Conservation (phyloP, 208 protist species). For the Crithidia bombi region DNA sequence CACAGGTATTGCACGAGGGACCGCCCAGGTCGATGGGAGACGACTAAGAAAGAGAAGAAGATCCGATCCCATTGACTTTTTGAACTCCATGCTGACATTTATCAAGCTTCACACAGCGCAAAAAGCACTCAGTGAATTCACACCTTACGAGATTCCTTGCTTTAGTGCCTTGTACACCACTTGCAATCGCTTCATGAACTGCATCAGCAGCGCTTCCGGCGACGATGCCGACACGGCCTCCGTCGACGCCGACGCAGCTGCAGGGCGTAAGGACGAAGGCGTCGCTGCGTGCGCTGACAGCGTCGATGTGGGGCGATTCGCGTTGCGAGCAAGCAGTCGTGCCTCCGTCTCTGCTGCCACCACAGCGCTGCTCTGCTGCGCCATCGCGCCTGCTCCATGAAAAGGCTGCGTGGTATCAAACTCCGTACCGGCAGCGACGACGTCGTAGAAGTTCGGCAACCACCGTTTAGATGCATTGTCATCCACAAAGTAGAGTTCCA, state of each 20-base stretch:
- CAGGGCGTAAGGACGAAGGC: not conserved
- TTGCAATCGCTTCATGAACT: constrained; percentile 69
- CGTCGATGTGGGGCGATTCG: constrained; percentile 15
- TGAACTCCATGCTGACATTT: too few species aligned
- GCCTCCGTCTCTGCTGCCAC: not conserved
- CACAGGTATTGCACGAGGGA: too few species aligned
- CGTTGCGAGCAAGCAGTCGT: constrained; percentile 10
- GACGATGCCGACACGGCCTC: not conserved
- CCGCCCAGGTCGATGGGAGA: too few species aligned
- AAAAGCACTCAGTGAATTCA: too few species aligned
- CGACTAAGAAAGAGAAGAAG: too few species aligned
- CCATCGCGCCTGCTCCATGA: too few species aligned
- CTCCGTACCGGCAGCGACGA: constrained; percentile 62
- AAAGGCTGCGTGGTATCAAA: constrained; percentile 49
- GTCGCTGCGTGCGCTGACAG: constrained; percentile 6
- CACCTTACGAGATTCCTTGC: constrained; percentile 69
- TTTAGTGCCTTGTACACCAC: constrained; percentile 79
- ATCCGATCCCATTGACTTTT: too few species aligned
- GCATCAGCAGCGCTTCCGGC: constrained; percentile 34
- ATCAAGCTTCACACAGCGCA: too few species aligned
- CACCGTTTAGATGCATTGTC: constrained; percentile 62
- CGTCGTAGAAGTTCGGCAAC: constrained; percentile 77
- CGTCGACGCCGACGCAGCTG: not conserved
- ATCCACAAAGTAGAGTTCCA: constrained; percentile 80
- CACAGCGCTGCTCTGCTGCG: not conserved